Base-by-base conservation (phyloP, 257 asterid species). In the Eustoma russellianum region DNA sequence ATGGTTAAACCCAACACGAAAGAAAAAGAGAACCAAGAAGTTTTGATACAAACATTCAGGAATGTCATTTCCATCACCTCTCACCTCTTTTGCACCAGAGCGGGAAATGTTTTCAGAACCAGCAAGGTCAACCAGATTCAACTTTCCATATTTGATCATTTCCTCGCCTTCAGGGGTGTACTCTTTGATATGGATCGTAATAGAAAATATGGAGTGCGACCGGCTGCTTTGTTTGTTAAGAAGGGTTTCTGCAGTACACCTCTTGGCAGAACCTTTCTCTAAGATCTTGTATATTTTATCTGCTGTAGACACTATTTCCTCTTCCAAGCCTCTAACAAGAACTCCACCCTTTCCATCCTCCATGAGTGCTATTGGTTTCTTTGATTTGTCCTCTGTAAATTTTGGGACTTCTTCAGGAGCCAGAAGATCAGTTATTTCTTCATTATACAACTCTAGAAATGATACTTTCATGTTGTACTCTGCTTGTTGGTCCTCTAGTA, bases 261-360 rank as follows among this genome's bases (percentile, higher is more conserved):
- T 80, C 71, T 92, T 92, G 60, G 97, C 97, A 28, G 98, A 92
- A 66, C 98, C 98, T 79, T 83, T 88, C 76, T 88, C 98, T 50
- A 92, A 59, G 65, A 92, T 78, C 60, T 85, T 88, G 60, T 88
- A 92, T 52, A 92, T 92, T 71, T 88, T 97, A 76, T 83, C 79
- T 30, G 97, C 95, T 64, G 93, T 80, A 52, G 93, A 81, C 55
- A 92, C 98, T 48, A 88, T 79, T 78, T 92, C 98, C 72, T 92
- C 98, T 73, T 92, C 98, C 82, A 88, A 67, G 67, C 97, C 98
- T 68, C 98, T 73, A 52, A 92, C 97, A 55, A 88, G 64, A 54
- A 92, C 95, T 66, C 97, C 98, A 49, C 97, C 98, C 67, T 92
- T 92, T 14, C 98, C 98, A 28, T 92, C 99, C 70, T 92, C 99